These are phyloP conservation scores for Trichoderma reesei DNA, from an alignment of 495 filamentous ascomycete species.

Conservation along the genomic window DNA sequence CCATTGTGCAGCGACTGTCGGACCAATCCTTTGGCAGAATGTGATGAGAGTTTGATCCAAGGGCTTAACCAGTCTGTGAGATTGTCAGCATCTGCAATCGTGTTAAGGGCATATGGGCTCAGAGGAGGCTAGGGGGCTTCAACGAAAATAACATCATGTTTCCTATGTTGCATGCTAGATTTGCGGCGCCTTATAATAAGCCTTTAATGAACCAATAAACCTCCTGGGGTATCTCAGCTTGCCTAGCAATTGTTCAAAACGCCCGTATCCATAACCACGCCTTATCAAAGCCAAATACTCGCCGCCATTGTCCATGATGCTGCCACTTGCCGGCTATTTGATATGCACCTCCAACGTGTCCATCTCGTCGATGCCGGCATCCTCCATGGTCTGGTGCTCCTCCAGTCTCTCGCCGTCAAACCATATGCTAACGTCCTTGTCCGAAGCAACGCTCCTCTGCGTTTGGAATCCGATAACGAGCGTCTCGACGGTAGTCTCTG, in stretches of 20 bases:
- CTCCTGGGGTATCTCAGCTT: conserved; percentile 3
- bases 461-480: background rate
- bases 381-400: conserved; percentile 10
- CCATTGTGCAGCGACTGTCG: background rate
- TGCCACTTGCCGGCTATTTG: background rate
- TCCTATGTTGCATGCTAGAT: background rate
- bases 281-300: background rate
- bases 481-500: conserved; percentile 11
- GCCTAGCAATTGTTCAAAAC: background rate
- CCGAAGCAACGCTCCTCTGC: background rate
- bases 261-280: conserved; percentile 1
- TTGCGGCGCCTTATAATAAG: background rate
- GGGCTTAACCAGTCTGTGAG: background rate
- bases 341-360: conserved; percentile 11
- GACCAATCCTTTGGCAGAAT: background rate
- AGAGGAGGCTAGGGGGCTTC: too few relatives aligned
- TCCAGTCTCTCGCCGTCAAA: conserved; percentile 11
- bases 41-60: background rate
- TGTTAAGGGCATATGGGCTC: background rate
- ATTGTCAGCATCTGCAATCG: background rate
- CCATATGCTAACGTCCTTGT: conserved; percentile 6
- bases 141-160: background rate
- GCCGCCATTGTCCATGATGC: background rate
- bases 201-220: background rate
- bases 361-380: conserved; percentile 9